Conservation (phyloP, 805 yeast genomes). For the Priceomyces medius region DNA sequence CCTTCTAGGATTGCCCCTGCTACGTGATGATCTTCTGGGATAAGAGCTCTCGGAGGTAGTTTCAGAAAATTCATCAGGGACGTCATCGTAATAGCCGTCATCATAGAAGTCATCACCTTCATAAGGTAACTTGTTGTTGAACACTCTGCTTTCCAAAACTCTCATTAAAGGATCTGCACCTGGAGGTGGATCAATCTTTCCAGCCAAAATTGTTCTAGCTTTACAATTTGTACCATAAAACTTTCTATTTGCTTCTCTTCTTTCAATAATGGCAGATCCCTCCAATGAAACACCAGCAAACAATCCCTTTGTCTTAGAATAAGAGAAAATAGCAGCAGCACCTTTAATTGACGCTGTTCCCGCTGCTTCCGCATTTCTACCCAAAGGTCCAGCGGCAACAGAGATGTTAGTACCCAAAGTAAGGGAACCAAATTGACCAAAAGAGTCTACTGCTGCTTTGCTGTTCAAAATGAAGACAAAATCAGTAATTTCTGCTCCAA, state of each 20-base stretch:
- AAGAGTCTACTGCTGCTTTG: slow-evolving; percentile 84
- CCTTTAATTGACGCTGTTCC: slow-evolving; percentile 87
- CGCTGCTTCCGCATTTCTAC: slow-evolving; percentile 96
- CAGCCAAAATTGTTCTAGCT: slow-evolving; percentile 80
- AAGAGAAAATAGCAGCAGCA: slow-evolving; percentile 88
- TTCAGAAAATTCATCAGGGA: slow-evolving; percentile 66
- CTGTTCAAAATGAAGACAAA: slow-evolving; percentile 90
- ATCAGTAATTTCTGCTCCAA: slow-evolving; percentile 95
- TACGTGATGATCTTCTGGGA: slow-evolving; percentile 20
- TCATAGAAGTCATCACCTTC: slow-evolving; percentile 56
- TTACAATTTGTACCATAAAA: slow-evolving; percentile 88
- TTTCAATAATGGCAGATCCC: slow-evolving; percentile 94
- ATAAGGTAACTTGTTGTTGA: slow-evolving; percentile 53
- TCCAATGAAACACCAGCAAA: slow-evolving; percentile 97
- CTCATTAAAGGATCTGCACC: slow-evolving; percentile 85
- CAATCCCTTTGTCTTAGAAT: slow-evolving; percentile 93
- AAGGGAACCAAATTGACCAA: slow-evolving; percentile 90
- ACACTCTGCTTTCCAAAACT: slow-evolving; percentile 81
- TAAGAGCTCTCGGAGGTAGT: slow-evolving; percentile 44
- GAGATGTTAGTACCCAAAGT: slow-evolving; percentile 95
- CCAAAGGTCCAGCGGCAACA: slow-evolving; percentile 96
- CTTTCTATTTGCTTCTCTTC: slow-evolving; percentile 95
- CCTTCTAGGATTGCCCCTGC: slow-evolving; percentile 19
- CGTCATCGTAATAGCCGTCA: slow-evolving; percentile 67
- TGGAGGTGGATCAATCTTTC: slow-evolving; percentile 90